Base-by-base conservation (phyloP, 2,329 filamentous ascomycete genomes). In the Anthostomella pinea region DNA sequence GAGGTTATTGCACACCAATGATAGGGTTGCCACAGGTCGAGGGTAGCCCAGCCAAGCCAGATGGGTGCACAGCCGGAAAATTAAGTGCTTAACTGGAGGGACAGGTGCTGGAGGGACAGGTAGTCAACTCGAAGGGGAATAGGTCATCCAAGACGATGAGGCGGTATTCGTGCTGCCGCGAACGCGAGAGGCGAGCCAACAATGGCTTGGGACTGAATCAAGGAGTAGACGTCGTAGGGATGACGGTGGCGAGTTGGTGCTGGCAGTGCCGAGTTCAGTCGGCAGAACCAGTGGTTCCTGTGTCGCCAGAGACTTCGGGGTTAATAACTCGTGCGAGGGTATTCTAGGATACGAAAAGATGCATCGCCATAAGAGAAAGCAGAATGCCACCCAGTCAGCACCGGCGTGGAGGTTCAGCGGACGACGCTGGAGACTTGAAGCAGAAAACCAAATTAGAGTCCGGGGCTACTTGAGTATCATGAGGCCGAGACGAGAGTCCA, bases 201-300 rank as follows among this genome's bases (percentile, higher is more conserved):
- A 20, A 11, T 26, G 27, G 25, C 15, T 36, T 33, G 16, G 33
- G 27, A 32, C 21, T 5, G 19, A 28, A 13, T 13, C 21, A 26
- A 7, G 21, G 38, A 37, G 13, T 19, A 30, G 44, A 38, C 23
- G 39, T 39, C 33, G 48, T 43, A 48, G 30, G 26, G 39, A 41
- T 43, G 36, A 28, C 31, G 49, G 51, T 54, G 51, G 49, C 49
- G 46, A 37, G 38, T 30, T 47, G 29, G 43, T 45, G 33, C 52
- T 49, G 51, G 51, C 32, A 31, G 45, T 25, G 32, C 51, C 50
- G 50, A 43, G 24, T 35, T 35, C 35, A 38, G 43, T 41, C 42
- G 39, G 38, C 30, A 8, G 21, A 23, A 11, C 8, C 14, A 7
- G 7, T 7, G 13, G 7, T 7, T 28, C 25, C 25, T 8, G 13